Evolutionary conservation across 202 grass and related monocot species (phyloP).

Genomic region (Saccharum hybrid): DNA sequence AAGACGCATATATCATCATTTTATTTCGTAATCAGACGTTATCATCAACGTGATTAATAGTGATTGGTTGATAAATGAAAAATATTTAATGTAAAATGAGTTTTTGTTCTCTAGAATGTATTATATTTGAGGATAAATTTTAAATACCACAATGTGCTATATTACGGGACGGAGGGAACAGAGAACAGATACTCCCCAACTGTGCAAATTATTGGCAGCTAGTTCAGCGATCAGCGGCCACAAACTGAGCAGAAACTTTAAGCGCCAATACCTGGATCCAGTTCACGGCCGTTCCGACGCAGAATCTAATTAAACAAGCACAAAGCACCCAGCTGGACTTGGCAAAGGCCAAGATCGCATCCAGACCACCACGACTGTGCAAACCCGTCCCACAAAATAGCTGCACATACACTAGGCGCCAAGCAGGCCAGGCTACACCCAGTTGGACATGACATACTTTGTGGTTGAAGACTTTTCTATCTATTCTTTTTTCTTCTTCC

Average conservation of each 20-base stretch:
- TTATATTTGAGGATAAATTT: too few species aligned
- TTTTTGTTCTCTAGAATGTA: too few species aligned
- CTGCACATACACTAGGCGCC: background rate
- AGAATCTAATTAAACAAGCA: background rate
- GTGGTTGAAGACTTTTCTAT: background rate
- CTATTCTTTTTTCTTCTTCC: background rate
- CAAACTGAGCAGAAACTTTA: background rate
- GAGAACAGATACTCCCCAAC: conserved; percentile 17
- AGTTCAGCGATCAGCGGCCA: background rate
- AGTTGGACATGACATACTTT: background rate
- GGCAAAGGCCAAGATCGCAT: background rate
- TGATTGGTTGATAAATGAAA: too few species aligned
- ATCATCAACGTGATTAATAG: too few species aligned
- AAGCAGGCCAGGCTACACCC: background rate
- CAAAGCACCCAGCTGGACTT: background rate
- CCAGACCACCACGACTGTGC: background rate
- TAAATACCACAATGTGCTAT: too few species aligned
- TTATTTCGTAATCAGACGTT: too few species aligned
- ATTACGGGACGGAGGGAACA: background rate
- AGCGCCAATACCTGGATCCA: conserved; percentile 14
- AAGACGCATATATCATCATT: too few species aligned
- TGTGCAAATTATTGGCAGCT: conserved; percentile 18
- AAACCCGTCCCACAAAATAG: conserved; percentile 11
- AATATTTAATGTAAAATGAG: too few species aligned
- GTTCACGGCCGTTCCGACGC: conserved; percentile 3